These are phyloP conservation scores for Quercus glauca DNA, from an alignment of 306 rosid genomes.

Conservation along the genomic window DNA sequence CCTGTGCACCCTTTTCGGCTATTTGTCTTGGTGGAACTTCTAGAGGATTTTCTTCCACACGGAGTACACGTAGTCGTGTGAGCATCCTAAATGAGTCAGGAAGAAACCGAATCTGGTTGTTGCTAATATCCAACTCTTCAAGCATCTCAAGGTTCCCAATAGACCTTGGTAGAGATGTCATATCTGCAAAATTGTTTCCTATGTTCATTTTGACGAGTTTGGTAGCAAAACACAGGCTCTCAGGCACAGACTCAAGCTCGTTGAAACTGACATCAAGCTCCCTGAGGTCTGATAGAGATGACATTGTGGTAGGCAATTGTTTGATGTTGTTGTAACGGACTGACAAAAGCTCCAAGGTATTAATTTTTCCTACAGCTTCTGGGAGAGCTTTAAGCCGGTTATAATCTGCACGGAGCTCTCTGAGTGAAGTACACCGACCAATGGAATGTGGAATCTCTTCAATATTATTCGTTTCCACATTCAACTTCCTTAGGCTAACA, in stretches of 20 bases:
- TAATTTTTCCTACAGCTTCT: slow-evolving; percentile 84
- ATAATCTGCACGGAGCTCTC: slow-evolving; percentile 71
- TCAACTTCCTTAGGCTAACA: slow-evolving; percentile 54
- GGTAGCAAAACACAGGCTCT: slow-evolving; percentile 83
- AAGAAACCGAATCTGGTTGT: slow-evolving; percentile 75
- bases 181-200: slow-evolving; percentile 87
- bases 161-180: slow-evolving; percentile 68
- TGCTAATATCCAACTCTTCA: slow-evolving; percentile 89
- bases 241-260: slow-evolving; percentile 84
- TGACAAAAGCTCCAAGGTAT: slow-evolving; percentile 66
- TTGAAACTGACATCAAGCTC: slow-evolving; percentile 85
- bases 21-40: slow-evolving; percentile 83
- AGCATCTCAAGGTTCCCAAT: slow-evolving; percentile 90
- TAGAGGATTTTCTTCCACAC: slow-evolving; percentile 81
- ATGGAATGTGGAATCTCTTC: slow-evolving; percentile 81
- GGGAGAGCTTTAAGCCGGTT: slow-evolving; percentile 83
- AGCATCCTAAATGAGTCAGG: slow-evolving; percentile 78
- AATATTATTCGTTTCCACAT: slow-evolving; percentile 76
- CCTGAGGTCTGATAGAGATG: slow-evolving; percentile 65
- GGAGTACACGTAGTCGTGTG: slow-evolving; percentile 54
- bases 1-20: slow-evolving; percentile 84
- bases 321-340: slow-evolving; percentile 76
- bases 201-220: slow-evolving; percentile 76
- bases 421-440: slow-evolving; percentile 67
- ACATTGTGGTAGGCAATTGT: slow-evolving; percentile 84